Conservation (phyloP, 73 alveolate species). For the Durusdinium trenchii region DNA sequence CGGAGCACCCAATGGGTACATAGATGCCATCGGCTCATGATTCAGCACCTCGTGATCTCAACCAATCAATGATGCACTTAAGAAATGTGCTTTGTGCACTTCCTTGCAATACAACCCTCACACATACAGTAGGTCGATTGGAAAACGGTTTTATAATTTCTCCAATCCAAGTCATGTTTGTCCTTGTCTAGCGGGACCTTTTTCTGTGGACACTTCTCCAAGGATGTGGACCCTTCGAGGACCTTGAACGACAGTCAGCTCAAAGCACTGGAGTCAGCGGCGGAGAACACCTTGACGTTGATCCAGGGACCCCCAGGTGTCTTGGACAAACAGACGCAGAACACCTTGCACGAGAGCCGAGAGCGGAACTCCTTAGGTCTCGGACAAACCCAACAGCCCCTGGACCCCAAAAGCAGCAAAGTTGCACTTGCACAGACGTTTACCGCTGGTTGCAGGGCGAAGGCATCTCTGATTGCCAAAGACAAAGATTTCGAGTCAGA, state of each 20-base stretch:
- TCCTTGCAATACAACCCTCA: neutral
- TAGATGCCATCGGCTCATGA: too few species aligned
- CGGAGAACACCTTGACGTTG: neutral
- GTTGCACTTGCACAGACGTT: neutral
- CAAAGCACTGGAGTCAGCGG: neutral
- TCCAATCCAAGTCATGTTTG: neutral
- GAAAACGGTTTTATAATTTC: neutral
- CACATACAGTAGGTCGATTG: neutral
- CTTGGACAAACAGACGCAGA: neutral
- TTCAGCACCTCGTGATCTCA: too few species aligned
- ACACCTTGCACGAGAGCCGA: neutral
- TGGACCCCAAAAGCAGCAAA: neutral
- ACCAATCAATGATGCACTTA: too few species aligned
- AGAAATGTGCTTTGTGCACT: neutral
- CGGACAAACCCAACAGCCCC: too few species aligned
- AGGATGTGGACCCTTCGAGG: neutral
- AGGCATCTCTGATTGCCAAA: neutral
- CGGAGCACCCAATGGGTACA: too few species aligned
- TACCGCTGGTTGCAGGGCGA: neutral
- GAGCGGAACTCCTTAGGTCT: too few species aligned
- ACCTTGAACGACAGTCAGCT: neutral
- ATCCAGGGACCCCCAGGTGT: slow-evolving; percentile 39
- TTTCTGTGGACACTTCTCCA: neutral
- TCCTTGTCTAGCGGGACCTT: neutral
- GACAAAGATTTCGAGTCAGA: neutral